phyloP scores from a whole-genome alignment of 345 rosid genomes.

The Acer negundo region DNA sequence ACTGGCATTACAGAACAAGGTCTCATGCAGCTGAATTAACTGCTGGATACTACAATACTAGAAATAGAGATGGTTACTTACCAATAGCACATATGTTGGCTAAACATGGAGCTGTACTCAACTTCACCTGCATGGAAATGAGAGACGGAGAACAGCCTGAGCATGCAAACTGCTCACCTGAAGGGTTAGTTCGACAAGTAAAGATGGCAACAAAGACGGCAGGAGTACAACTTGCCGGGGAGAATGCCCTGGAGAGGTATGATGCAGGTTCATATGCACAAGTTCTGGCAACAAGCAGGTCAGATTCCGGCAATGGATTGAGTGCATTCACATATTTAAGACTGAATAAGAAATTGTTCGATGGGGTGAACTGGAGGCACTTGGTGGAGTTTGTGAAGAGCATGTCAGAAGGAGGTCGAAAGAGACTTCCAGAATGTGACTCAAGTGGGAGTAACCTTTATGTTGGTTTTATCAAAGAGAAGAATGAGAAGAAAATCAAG shows the following conservation, averaged over 20 bases:
- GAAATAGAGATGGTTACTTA: slow-evolving; percentile 72
- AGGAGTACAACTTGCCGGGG: slow-evolving; percentile 79
- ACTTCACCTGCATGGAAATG: slow-evolving; percentile 99
- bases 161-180: slow-evolving; percentile 81
- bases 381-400: slow-evolving; percentile 74
- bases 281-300: slow-evolving; percentile 72
- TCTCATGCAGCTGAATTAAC: slow-evolving; percentile 97
- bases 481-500: slow-evolving; percentile 32
- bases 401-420: slow-evolving; percentile 77
- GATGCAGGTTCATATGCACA: slow-evolving; percentile 73
- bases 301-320: slow-evolving; percentile 73
- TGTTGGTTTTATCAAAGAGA: slow-evolving; percentile 59
- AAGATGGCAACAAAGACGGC: slow-evolving; percentile 67
- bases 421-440: slow-evolving; percentile 55
- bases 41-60: slow-evolving; percentile 86
- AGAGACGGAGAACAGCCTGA: slow-evolving; percentile 73
- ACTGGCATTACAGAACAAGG: slow-evolving; percentile 94
- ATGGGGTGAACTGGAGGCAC: slow-evolving; percentile 79
- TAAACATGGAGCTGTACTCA: slow-evolving; percentile 64
- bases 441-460: slow-evolving; percentile 55
- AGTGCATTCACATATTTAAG: slow-evolving; percentile 87
- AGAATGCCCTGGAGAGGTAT: slow-evolving; percentile 87
- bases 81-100: slow-evolving; percentile 74
- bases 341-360: slow-evolving; percentile 85
- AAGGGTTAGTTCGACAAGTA: slow-evolving; percentile 86